Conservation (phyloP, 202 grass and related monocot species). For the Schoenoplectus tabernaemontani region DNA sequence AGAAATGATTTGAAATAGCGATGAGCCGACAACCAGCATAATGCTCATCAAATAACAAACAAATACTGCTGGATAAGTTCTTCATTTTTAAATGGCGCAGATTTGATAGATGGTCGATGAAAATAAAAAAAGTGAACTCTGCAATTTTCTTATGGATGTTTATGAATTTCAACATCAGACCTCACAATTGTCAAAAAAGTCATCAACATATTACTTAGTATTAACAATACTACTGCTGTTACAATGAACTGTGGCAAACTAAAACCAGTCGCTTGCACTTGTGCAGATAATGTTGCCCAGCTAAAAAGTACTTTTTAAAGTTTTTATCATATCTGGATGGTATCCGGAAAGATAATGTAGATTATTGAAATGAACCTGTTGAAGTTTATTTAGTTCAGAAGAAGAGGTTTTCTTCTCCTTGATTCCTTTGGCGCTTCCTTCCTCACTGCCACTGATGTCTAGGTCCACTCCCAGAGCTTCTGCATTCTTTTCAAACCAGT, state of each 20-base stretch:
- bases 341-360: neutral
- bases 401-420: constrained; percentile 58
- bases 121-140: neutral
- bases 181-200: neutral
- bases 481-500: constrained; percentile 81
- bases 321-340: constrained; percentile 2
- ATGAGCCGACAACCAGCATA: neutral
- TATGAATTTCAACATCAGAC: neutral
- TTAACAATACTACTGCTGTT: neutral
- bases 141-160: neutral
- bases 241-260: neutral
- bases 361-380: constrained; percentile 51
- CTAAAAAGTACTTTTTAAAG: neutral
- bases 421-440: constrained; percentile 46
- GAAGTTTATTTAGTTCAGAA: constrained; percentile 61
- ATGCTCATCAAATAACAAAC: neutral
- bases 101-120: neutral
- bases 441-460: constrained; percentile 66
- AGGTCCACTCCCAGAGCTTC: constrained; percentile 67
- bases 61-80: neutral
- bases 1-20: neutral
- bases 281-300: neutral
- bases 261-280: neutral
- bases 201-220: neutral
- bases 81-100: no score